Evolutionary conservation across 257 asterid species (phyloP), one percentile per base, ranked within the genome.

Genomic region (Salvia hispanica): DNA sequence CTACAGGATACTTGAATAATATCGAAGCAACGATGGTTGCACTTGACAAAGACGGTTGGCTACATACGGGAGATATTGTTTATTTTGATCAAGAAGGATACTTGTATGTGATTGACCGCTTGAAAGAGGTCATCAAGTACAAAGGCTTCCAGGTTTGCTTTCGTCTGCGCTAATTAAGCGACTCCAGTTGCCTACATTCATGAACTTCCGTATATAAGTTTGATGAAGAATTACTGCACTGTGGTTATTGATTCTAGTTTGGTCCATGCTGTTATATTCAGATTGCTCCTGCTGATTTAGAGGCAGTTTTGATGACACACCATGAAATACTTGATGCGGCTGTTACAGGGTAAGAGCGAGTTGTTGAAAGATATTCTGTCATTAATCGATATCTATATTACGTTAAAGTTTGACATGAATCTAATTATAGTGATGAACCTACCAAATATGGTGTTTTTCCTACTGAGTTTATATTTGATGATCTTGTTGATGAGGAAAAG

Each of bases 281-380:
- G 98, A 81, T 92, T 73, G 90, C 98, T 66, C 98, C 98, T 8
- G 95, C 95, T 69, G 98, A 92, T 81, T 83, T 92, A 25, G 98
- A 92, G 75, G 75, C 91, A 5, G 78, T 87, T 15, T 62, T 92
- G 56, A 50, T 76, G 28, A 65, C 86, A 62, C 95, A 89, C 71
- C 91, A 96, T 0, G 86, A 84, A 43, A 83, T 92, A 3, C 75
- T 79, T 46, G 96, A 92, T 79, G 96, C 80, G n/a, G 98, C 95
- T 59, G 95, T 92, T 48, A 82, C 79, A 9, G 86, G 86, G 98
- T 92, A 82, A 81, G 68, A 34, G 36, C 46, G 13, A 54, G 42
- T 64, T 45, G 10, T 71, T 59, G 48, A 31, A 48, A 42, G 44
- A 37, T 25, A 25, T 25, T 25, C 31, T 25, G 31, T 25, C 31